Conservation (phyloP, 768 basidiomycete genomes). For the Lanmaoa rubissima region DNA sequence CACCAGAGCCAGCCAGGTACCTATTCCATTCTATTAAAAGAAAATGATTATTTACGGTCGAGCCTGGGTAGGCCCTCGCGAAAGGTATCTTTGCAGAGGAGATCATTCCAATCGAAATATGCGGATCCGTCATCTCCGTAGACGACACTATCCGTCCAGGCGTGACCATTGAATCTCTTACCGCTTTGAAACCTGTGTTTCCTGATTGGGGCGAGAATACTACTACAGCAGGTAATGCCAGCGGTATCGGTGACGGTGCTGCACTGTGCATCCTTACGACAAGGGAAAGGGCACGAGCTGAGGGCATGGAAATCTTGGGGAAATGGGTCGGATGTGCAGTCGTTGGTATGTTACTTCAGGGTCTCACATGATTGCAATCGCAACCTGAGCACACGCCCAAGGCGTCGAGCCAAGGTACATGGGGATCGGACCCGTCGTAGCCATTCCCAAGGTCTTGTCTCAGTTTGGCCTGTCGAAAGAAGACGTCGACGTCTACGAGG, state of each 20-base stretch:
- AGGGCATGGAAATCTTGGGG: constrained; percentile 76
- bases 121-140: constrained; percentile 59
- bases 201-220: constrained; percentile 68
- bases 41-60: neutral
- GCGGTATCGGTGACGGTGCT: constrained; percentile 91
- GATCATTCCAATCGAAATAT: constrained; percentile 82
- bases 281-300: constrained; percentile 69
- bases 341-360: constrained; percentile 51
- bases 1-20: constrained; percentile 67
- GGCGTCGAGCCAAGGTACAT: constrained; percentile 77
- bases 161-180: constrained; percentile 74
- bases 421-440: constrained; percentile 73
- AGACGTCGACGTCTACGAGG: constrained; percentile 78
- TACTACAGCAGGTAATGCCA: constrained; percentile 84
- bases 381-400: constrained; percentile 23
- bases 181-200: constrained; percentile 84
- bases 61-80: constrained; percentile 50
- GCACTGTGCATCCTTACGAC: constrained; percentile 81
- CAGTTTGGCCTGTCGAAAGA: constrained; percentile 62
- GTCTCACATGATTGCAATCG: neutral
- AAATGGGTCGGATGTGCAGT: constrained; percentile 81
- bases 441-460: constrained; percentile 66
- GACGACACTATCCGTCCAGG: constrained; percentile 90
- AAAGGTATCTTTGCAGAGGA: constrained; percentile 80
- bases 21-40: neutral